Percentiles rank a stretch among this genome's conserved stretches.
Conservation (phyloP, 2,329 filamentous ascomycete species). For the Endoconidiophora laricicola region DNA sequence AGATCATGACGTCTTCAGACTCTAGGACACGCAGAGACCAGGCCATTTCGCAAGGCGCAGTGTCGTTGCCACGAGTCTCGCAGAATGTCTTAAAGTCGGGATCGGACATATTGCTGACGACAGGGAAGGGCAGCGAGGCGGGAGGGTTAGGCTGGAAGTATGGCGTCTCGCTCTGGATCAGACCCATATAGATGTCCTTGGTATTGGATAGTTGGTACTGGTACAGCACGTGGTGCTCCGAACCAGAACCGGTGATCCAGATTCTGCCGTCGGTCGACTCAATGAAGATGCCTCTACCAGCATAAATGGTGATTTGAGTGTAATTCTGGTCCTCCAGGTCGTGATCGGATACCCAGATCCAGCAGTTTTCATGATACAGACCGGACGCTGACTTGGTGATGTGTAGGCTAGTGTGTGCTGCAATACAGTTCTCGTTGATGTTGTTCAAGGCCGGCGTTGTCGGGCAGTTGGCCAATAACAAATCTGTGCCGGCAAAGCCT, state of each 20-base stretch:
- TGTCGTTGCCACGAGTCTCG: conserved; percentile 17
- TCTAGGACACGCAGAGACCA: conserved; percentile 49
- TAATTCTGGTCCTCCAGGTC: conserved; percentile 34
- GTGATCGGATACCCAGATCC: conserved; percentile 35
- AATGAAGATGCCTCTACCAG: conserved; percentile 33
- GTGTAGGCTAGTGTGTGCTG: conserved; percentile 28
- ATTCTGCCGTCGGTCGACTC: conserved; percentile 23
- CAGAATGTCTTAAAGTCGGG: conserved; percentile 35
- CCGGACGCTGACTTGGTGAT: conserved; percentile 23
- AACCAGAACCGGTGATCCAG: conserved; percentile 48
- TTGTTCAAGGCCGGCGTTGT: conserved; percentile 27
- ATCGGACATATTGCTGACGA: conserved; percentile 27
- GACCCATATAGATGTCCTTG: conserved; percentile 43
- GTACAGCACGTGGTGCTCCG: conserved; percentile 51
- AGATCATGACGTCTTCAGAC: conserved; percentile 37
- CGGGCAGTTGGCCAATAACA: conserved; percentile 49
- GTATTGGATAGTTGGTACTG: conserved; percentile 50
- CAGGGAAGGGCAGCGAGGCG: conserved; percentile 39
- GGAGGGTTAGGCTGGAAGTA: conserved; percentile 53
- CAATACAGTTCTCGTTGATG: conserved; percentile 23
- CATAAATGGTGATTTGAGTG: conserved; percentile 34
- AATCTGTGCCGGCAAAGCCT: conserved; percentile 51
- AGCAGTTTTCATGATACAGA: conserved; percentile 28
- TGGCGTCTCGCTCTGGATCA: conserved; percentile 53
- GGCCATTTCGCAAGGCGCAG: conserved; percentile 34